Base-by-base conservation (phyloP, 352 stramenopile genomes). In the Globisporangium cederbergense region DNA sequence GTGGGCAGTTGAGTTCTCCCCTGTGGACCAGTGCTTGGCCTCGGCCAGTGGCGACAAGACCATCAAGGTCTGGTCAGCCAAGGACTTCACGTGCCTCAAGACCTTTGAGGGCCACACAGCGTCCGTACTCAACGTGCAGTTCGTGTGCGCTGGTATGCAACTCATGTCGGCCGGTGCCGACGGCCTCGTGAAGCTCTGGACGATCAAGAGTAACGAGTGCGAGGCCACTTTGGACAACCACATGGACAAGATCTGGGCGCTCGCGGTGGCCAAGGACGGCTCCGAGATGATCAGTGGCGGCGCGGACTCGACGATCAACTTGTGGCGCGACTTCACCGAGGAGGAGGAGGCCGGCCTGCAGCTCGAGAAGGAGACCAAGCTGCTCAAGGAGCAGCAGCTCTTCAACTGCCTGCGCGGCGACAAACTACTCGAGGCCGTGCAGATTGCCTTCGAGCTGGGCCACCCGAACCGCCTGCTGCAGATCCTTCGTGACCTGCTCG, bases 121-220 rank as follows among this genome's bases (percentile, higher is more conserved):
- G 43, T 96, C 89, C 14, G 88, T 98, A 20, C 67, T 98, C 32
- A 89, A 84, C 60, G 79, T 97, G 34, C 81, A 91, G 75, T 98
- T 97, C 56, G 75, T 96, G 22, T 96, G 85, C 62, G 77, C 81
- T 2, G 92, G 93, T 32, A 91, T 96, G 77, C 91, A 99, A 79
- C 70, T 99, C 25, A 56, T 99, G 22, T 98, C 96, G 32, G 90
- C 90, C 2, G 96, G 95, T 60, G 97, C 97, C 25, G 97, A 99
- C 71, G 98, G 98, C 0, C 84, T 99, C 34, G 73, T 99, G 2
- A 99, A 99, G 77, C 76, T 99, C 22, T 99, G 97, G 96, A 99
- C 95, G 9, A 98, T 99, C 72, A 89, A 97, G 59, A 99, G 88
- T 56, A 98, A 98, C 75, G 97, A 99, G 75, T 99, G 97, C 70